Base-by-base conservation (phyloP, 805 yeast genomes). In the Clavispora carvajalis region DNA sequence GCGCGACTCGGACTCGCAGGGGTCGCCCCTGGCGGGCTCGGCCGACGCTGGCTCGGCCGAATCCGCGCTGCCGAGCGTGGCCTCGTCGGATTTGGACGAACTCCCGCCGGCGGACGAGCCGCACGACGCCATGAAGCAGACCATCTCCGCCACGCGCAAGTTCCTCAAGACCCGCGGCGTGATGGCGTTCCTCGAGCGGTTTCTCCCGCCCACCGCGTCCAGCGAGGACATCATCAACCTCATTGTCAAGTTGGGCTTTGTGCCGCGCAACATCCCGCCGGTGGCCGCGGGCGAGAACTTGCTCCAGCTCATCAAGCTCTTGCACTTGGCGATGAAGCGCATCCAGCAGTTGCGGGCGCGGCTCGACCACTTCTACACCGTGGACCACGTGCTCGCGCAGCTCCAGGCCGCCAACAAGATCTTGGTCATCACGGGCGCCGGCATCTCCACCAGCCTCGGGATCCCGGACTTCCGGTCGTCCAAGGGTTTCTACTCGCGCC, bases 391-490 rank as follows among this genome's bases (percentile, higher is more conserved):
- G 2, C 60, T 77, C 2, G 67, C 65, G 2, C 52, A 52, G 21
- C 44, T 61, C 23, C 22, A 24, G n/a, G 18, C 33, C 8, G 50
- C 58, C 19, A 45, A 47, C 33, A 81, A 77, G 30, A 72, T 89
- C 9, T 54, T 90, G 43, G 89, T 89, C 0, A 59, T 89, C 17
- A 86, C 96, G 0, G 97, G 97, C 12, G 97, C 97, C 0, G 97
- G 97, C 18, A 87, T 89, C 40, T 85, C 95, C 25, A 88, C 96
- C 3, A 79, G 88, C 1, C 63, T 88, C 39, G 96, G 96, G 7
- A 89, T 88, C 40, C 96, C 96, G 0, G 96, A 88, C 63, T 88
- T 89, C 63, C 74, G 97, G 57, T 87, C 96, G 0, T 79, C 86
- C n/a, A 73, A 81, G 48, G 97, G 97, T 36, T 75, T 89, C 40